Evolutionary conservation across 495 filamentous ascomycete species (phyloP).

Genomic region (Podospora australis): DNA sequence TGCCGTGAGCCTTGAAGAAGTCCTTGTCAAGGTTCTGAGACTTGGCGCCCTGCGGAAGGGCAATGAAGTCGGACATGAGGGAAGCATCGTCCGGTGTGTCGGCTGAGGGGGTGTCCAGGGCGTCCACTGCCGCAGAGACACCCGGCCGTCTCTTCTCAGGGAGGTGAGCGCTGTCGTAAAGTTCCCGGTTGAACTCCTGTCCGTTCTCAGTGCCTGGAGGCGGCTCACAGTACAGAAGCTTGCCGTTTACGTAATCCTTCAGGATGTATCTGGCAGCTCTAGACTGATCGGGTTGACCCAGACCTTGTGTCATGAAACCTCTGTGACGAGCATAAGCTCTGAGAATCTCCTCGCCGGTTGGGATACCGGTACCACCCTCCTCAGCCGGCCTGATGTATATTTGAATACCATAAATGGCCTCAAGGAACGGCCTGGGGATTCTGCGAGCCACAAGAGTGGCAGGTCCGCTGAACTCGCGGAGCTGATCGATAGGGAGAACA

Average conservation of each 20-base stretch:
- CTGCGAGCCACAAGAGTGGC: constrained; percentile 78
- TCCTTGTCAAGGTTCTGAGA: constrained; percentile 71
- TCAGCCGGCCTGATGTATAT: constrained; percentile 76
- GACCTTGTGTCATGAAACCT: constrained; percentile 81
- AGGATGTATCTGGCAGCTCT: constrained; percentile 83
- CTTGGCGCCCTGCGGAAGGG: constrained; percentile 53
- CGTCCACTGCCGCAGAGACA: constrained; percentile 50
- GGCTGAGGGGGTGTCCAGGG: constrained; percentile 27
- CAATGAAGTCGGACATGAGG: constrained; percentile 39
- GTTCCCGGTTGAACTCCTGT: constrained; percentile 74
- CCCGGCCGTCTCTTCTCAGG: constrained; percentile 65
- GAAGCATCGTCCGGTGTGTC: constrained; percentile 33
- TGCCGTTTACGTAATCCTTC: constrained; percentile 97
- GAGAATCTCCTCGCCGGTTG: constrained; percentile 82
- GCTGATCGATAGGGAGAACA: constrained; percentile 93
- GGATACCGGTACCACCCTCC: constrained; percentile 87
- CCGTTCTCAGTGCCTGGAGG: constrained; percentile 70
- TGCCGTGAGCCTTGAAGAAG: constrained; percentile 69
- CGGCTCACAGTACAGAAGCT: constrained; percentile 85
- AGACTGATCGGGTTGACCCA: constrained; percentile 88
- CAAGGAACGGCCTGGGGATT: constrained; percentile 84
- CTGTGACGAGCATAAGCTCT: constrained; percentile 79
- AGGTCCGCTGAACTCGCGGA: constrained; percentile 90
- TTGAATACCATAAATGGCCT: constrained; percentile 88
- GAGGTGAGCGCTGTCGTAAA: constrained; percentile 75